phyloP scores from a whole-genome alignment of 169 alveolate genomes.

The Plasmodium cynomolgi region DNA sequence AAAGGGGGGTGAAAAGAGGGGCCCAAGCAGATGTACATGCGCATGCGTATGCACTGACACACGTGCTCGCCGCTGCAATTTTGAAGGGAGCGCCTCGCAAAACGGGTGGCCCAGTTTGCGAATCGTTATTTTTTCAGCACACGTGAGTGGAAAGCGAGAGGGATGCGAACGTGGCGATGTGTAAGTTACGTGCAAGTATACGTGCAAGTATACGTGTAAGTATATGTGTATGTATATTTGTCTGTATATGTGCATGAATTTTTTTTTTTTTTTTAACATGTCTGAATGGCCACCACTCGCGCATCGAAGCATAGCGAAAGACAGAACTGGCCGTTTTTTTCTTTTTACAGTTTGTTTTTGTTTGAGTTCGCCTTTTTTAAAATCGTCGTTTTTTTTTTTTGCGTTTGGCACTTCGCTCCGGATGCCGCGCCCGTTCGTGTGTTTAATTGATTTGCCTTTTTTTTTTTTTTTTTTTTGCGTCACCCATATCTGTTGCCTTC shows the following conservation, averaged over 20 bases:
- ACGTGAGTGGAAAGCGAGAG: not conserved
- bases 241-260: slow-evolving; percentile 9
- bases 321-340: not conserved
- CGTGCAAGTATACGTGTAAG: not conserved
- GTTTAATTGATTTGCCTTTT: not conserved
- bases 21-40: not conserved
- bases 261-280: not conserved
- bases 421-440: not conserved
- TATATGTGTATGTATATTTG: not conserved
- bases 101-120: not conserved
- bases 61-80: not conserved
- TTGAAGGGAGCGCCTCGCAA: not conserved
- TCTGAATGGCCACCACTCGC: not conserved
- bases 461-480: not conserved
- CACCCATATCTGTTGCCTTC: not conserved
- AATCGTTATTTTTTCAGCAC: not conserved
- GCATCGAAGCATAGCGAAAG: not conserved
- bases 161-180: not conserved
- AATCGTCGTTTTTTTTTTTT: not conserved
- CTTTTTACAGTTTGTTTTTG: not conserved
- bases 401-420: not conserved
- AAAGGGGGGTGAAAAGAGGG: not conserved
- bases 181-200: not conserved
- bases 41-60: not conserved
- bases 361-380: not conserved